These are phyloP conservation scores for Leptodermis oblonga DNA, from an alignment of 257 asterid genomes.

Conservation along the genomic window DNA sequence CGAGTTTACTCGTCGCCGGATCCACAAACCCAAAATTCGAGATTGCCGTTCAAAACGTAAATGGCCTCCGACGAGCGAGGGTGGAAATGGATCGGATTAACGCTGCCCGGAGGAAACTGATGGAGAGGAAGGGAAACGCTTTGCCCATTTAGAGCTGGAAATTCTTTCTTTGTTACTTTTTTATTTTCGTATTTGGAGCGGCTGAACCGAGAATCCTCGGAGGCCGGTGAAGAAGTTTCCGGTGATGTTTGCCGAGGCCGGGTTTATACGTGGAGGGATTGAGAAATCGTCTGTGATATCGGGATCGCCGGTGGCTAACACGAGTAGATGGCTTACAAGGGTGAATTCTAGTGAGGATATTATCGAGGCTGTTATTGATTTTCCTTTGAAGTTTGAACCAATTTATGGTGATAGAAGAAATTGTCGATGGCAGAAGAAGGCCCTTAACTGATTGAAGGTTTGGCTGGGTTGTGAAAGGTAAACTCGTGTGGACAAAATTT, in stretches of 20 bases:
- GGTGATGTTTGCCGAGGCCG: neutral
- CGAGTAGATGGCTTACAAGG: neutral
- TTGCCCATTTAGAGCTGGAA: slow-evolving; percentile 25
- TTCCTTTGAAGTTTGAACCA: no score
- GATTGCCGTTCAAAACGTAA: slow-evolving; percentile 33
- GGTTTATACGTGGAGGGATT: slow-evolving; percentile 12
- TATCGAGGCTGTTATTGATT: no score
- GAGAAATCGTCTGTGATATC: slow-evolving; percentile 21
- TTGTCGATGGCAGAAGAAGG: no score
- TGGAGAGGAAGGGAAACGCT: slow-evolving; percentile 24
- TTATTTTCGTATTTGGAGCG: neutral
- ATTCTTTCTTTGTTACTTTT: slow-evolving; percentile 23
- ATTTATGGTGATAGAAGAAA: no score
- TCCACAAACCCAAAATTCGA: slow-evolving; percentile 39
- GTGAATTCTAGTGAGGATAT: neutral
- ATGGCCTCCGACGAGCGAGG: slow-evolving; percentile 38
- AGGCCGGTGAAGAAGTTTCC: slow-evolving; percentile 22
- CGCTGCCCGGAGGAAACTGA: slow-evolving; percentile 19
- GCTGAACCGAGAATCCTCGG: slow-evolving; percentile 6
- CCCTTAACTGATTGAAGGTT: no score
- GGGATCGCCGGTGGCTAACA: slow-evolving; percentile 11
- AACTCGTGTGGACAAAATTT: no score
- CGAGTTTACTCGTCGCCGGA: slow-evolving; percentile 13
- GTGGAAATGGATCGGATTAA: slow-evolving; percentile 46
- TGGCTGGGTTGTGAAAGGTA: no score